Evolutionary conservation across 202 grass and related monocot genomes (phyloP).

Genomic region (Carex sylvatica): DNA sequence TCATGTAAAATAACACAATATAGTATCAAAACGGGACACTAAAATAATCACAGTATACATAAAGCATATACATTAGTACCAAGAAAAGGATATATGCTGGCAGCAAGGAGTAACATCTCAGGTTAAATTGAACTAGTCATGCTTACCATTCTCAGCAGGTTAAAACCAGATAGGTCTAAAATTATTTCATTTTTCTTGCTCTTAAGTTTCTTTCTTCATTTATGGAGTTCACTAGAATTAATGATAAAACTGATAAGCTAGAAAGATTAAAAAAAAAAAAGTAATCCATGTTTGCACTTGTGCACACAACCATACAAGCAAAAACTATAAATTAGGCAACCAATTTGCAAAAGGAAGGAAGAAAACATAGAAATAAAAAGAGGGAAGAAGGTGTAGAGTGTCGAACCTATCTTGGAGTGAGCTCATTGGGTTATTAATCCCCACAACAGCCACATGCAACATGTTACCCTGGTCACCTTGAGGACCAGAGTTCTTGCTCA

Average conservation of each 20-base stretch:
- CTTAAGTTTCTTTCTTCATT: not conserved
- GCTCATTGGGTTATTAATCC: constrained; percentile 99
- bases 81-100: not conserved
- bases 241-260: not conserved
- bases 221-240: not conserved
- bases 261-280: not conserved
- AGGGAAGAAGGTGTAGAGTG: constrained; percentile 20
- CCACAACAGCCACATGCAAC: constrained; percentile 93
- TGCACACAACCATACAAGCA: not conserved
- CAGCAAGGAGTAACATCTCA: not conserved
- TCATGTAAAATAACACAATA: not conserved
- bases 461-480: constrained; percentile 65
- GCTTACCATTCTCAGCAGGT: not conserved
- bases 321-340: not conserved
- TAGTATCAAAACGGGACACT: not conserved
- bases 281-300: not conserved
- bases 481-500: constrained; percentile 33
- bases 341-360: not conserved
- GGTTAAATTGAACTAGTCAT: constrained; percentile 1
- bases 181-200: not conserved
- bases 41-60: not conserved
- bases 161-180: not conserved
- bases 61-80: not conserved
- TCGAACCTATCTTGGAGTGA: constrained; percentile 91
- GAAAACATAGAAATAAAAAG: not conserved